Evolutionary conservation across 768 basidiomycete genomes (phyloP), one percentile per base, ranked within the genome.

Genomic region (Leccinum olivaceopallidum): DNA sequence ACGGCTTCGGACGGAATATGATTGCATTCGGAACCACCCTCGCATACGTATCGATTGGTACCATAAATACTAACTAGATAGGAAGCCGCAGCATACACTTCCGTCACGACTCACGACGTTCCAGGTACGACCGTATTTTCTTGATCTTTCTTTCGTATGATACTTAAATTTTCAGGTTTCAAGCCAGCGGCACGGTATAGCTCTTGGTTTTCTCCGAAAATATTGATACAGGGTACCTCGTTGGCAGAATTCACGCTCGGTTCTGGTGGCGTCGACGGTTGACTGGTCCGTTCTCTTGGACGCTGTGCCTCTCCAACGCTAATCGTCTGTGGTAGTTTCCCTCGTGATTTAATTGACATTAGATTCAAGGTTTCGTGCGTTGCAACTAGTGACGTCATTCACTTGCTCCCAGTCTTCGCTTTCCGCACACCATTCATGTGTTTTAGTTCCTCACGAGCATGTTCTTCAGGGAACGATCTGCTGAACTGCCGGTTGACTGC

Each of bases 241-340:
- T 75, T 90, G 36, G 89, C 89, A 1, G 87, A 90, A 63, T 89
- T 82, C 75, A 89, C 85, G n/a, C 72, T 90, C 7, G 78, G 69
- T 2, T 67, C 71, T 48, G 78, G 76, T 14, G 78, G 75, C 53
- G 22, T 49, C 1, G 28, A 30, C 28, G 28, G 28, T 28, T 7
- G 88, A 89, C 62, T 86, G 82, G 86, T 86, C 56, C 14, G 74
- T 56, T 14, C 20, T 22, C 13, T 48, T 16, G 18, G 34, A 50
- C 22, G 7, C 5, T 6, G 42, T 32, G 7, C 5, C 7, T 22
- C 6, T 12, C 6, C 26, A 24, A 50, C 47, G 14, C 22, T 60
- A 32, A 56, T 16, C 3, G 12, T 32, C 13, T 37, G 48, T 37
- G 6, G 24, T 57, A 86, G 86, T 87, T 42, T 86, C 85, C 30